Evolutionary conservation across 305 asterid genomes (phyloP).

Genomic region (Fraxinus xanthoxyloides): DNA sequence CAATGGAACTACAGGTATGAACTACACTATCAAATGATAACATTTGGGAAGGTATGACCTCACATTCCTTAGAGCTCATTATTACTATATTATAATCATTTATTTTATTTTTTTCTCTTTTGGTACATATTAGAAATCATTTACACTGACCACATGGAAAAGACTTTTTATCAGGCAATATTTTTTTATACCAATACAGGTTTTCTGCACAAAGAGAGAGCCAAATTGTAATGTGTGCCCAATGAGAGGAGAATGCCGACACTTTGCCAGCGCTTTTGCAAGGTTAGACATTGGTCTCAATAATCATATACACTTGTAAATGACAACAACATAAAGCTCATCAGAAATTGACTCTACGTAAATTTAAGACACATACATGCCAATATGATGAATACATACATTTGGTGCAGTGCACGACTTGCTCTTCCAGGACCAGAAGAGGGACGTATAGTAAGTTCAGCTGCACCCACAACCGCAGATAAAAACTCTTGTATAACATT

Average conservation of each 20-base stretch:
- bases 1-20: conserved; percentile 69
- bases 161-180: not conserved
- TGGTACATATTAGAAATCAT: not conserved
- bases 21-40: conserved; percentile 95
- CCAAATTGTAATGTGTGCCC: conserved; percentile 99
- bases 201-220: conserved; percentile 91
- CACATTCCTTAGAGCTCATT: conserved; percentile 5
- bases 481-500: conserved; percentile 24
- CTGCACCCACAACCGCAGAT: conserved; percentile 34
- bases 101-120: not conserved
- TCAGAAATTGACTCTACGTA: not conserved
- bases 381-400: conserved; percentile 7
- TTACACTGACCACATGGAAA: not conserved
- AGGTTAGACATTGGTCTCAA: conserved; percentile 49
- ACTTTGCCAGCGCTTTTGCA: conserved; percentile 94
- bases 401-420: conserved; percentile 73
- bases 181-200: conserved; percentile 45
- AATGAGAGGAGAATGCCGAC: conserved; percentile 90
- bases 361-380: not conserved
- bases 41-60: conserved; percentile 86
- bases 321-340: not conserved
- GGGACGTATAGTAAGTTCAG: conserved; percentile 48
- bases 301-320: conserved; percentile 10
- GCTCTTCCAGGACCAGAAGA: conserved; percentile 81
- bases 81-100: not conserved